Conservation (phyloP, 352 stramenopile genomes). For the Globisporangium alternatum region DNA sequence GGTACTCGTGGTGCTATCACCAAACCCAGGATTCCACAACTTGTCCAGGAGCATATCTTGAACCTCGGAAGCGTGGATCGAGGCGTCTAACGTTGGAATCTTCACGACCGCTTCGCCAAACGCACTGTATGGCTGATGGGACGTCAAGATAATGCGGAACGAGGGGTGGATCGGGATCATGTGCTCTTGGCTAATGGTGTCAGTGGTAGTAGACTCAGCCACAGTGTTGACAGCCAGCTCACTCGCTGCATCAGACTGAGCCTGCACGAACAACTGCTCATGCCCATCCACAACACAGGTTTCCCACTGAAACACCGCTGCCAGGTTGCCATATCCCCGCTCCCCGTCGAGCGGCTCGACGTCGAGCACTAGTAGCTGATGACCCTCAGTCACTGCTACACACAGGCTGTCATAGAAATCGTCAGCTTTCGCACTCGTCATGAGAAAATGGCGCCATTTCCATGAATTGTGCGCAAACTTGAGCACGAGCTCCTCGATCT, state of each 20-base stretch:
- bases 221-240: neutral
- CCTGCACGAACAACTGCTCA: slow-evolving; percentile 24
- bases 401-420: slow-evolving; percentile 35
- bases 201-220: neutral
- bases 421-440: slow-evolving; percentile 30
- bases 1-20: neutral
- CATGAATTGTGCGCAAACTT: slow-evolving; percentile 36
- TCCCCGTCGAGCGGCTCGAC: slow-evolving; percentile 42
- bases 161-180: slow-evolving; percentile 30
- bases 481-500: slow-evolving; percentile 44
- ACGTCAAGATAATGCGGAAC: slow-evolving; percentile 47
- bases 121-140: slow-evolving; percentile 18
- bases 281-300: slow-evolving; percentile 17
- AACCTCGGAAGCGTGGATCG: slow-evolving; percentile 29
- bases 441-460: slow-evolving; percentile 42
- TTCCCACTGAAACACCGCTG: slow-evolving; percentile 34
- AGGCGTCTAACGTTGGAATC: slow-evolving; percentile 34
- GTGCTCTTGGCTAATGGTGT: neutral
- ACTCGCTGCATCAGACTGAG: neutral
- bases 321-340: slow-evolving; percentile 13
- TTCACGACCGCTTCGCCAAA: slow-evolving; percentile 44
- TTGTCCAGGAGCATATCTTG: slow-evolving; percentile 41
- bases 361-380: slow-evolving; percentile 61
- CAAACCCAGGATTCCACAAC: slow-evolving; percentile 30
- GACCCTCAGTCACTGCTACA: slow-evolving; percentile 36